Conservation (phyloP, 148 eudicot genomes). For the Vaccinium macrocarpon region DNA sequence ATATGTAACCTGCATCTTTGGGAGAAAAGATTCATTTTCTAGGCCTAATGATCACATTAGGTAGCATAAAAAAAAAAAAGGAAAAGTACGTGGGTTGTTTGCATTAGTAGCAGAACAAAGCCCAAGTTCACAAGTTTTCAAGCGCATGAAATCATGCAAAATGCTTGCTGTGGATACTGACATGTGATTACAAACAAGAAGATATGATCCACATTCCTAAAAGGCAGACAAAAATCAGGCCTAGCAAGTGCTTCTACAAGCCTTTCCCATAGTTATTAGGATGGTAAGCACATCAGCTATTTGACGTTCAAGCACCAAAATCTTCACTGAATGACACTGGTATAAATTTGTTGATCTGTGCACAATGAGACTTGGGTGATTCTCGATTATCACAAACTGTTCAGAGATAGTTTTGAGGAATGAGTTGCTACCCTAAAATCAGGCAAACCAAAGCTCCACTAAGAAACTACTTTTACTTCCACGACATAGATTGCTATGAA, state of each 20-base stretch:
- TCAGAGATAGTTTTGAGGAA: neutral
- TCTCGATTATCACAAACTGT: neutral
- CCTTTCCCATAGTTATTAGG: neutral
- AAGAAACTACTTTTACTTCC: neutral
- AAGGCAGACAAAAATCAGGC: neutral
- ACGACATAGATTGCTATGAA: neutral
- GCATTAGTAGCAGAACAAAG: neutral
- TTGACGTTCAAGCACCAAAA: neutral
- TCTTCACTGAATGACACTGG: neutral
- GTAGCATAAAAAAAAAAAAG: neutral
- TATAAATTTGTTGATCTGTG: neutral
- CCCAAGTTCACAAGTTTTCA: neutral
- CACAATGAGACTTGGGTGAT: neutral
- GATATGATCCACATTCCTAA: neutral
- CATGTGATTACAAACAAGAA: neutral
- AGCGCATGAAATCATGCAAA: neutral
- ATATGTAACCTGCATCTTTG: neutral
- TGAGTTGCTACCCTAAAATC: neutral
- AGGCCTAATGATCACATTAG: neutral
- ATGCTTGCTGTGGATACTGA: neutral
- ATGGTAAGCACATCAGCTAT: neutral
- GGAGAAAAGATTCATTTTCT: neutral
- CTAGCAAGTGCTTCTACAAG: neutral
- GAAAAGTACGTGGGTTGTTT: neutral
- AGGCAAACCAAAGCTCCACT: neutral